phyloP scores from a whole-genome alignment of 805 yeast genomes.

The Myxozyma neglecta region DNA sequence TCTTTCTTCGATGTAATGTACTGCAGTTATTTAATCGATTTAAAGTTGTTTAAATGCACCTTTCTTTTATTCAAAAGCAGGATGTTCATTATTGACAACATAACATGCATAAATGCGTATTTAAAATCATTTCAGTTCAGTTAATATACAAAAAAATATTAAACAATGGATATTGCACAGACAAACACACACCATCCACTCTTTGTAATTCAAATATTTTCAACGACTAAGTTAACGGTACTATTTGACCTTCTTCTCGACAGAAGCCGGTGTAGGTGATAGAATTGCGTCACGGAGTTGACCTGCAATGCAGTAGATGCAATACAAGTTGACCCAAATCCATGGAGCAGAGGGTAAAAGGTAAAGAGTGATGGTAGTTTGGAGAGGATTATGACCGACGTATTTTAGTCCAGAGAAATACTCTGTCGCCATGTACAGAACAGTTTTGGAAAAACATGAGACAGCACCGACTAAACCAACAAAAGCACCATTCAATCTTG shows the following conservation, averaged over 20 bases:
- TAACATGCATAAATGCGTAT: too few species aligned
- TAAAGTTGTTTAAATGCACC: too few species aligned
- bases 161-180: too few species aligned
- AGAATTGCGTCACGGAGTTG: constrained; percentile 15
- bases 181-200: too few species aligned
- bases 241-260: constrained; percentile 22
- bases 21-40: too few species aligned
- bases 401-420: constrained; percentile 26
- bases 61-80: too few species aligned
- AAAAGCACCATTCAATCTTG: constrained; percentile 19
- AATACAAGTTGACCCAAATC: constrained; percentile 14
- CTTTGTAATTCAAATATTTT: too few species aligned
- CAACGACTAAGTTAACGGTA: too few species aligned
- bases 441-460: constrained; percentile 28
- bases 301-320: constrained; percentile 10
- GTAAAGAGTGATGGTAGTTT: constrained; percentile 10
- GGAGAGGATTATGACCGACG: constrained; percentile 28
- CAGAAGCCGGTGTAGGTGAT: not conserved
- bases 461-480: constrained; percentile 24
- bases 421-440: constrained; percentile 25
- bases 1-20: not conserved
- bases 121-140: too few species aligned
- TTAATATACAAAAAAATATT: too few species aligned
- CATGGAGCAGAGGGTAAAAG: constrained; percentile 24
- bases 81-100: too few species aligned